Conservation (phyloP, 805 yeast genomes). For the Kuraishia molischiana region DNA sequence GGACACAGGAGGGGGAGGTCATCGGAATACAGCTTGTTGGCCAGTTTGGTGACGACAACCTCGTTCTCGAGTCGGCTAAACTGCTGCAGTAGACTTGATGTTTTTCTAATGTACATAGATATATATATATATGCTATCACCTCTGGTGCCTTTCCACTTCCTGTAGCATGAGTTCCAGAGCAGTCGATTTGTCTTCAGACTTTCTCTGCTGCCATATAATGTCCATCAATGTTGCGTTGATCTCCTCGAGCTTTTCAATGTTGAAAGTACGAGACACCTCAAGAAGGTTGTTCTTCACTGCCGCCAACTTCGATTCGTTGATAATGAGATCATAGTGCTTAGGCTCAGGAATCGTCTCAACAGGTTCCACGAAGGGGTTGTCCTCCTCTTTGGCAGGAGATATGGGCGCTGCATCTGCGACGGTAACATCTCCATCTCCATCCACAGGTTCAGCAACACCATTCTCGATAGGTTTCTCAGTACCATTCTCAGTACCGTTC, state of each 20-base stretch:
- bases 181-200: conserved; percentile 30
- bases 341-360: background rate
- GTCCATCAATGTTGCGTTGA: conserved; percentile 63
- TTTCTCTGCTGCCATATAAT: conserved; percentile 61
- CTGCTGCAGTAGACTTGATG: background rate
- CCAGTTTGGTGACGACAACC: conserved; percentile 74
- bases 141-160: conserved; percentile 9
- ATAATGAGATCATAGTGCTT: background rate
- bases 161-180: conserved; percentile 22
- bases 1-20: conserved; percentile 17
- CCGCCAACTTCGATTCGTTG: background rate
- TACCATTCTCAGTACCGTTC: conserved; percentile 4
- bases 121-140: background rate
- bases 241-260: conserved; percentile 33
- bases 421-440: conserved; percentile 2
- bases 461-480: conserved; percentile 6
- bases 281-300: background rate
- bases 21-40: conserved; percentile 77
- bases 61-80: conserved; percentile 38
- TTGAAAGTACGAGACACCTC: background rate
- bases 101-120: background rate
- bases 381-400: conserved; percentile 3
- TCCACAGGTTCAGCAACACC: background rate
- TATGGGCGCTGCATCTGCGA: conserved; percentile 1
- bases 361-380: conserved; percentile 10